Evolutionary conservation across 495 filamentous ascomycete species (phyloP).

Genomic region (Neurospora sp.): DNA sequence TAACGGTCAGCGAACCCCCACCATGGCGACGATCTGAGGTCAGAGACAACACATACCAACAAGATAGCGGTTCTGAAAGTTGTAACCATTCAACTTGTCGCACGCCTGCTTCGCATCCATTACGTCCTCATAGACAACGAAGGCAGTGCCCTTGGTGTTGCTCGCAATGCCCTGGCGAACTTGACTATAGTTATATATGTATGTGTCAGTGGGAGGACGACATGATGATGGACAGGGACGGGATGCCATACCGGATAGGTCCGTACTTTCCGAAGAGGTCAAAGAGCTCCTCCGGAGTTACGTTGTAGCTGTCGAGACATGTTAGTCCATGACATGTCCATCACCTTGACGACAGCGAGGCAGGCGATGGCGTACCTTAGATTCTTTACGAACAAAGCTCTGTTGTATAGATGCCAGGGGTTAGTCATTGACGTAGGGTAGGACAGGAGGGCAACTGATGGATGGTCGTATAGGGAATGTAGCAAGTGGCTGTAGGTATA

Average conservation of each 20-base stretch:
- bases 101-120: constrained; percentile 98
- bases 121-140: constrained; percentile 98
- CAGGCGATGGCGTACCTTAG: constrained; percentile 56
- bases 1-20: constrained; percentile 8
- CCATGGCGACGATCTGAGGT: neutral
- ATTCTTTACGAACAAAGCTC: constrained; percentile 98
- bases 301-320: constrained; percentile 65
- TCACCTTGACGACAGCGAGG: constrained; percentile 2
- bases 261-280: constrained; percentile 93
- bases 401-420: constrained; percentile 27
- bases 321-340: constrained; percentile 11
- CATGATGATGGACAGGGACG: neutral
- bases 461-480: neutral
- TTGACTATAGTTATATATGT: constrained; percentile 49
- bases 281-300: constrained; percentile 87
- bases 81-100: constrained; percentile 99
- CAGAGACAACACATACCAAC: constrained; percentile 59
- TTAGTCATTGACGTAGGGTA: constrained; percentile 13
- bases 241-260: constrained; percentile 65
- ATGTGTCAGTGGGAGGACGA: constrained; percentile 19
- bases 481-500: constrained; percentile 1
- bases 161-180: constrained; percentile 95
- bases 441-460: constrained; percentile 3
- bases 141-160: constrained; percentile 96
- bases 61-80: constrained; percentile 98